Evolutionary conservation across 2,329 filamentous ascomycete genomes (phyloP).

Genomic region (Phaeosphaeria sp.): DNA sequence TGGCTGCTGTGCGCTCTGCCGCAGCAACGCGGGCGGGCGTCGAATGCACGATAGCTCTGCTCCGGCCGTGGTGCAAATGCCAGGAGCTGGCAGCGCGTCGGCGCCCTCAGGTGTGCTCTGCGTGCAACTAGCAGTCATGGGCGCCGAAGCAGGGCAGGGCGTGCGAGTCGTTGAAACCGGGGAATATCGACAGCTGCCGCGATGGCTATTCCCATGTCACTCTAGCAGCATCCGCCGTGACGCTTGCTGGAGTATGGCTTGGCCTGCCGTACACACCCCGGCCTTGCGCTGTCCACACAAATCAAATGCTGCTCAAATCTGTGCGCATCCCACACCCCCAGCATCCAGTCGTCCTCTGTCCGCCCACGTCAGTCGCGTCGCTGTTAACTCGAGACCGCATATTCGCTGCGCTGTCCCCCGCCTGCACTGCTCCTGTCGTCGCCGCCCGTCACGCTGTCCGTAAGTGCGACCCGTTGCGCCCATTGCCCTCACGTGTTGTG

Average conservation of each 20-base stretch:
- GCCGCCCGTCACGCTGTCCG: conserved; percentile 13
- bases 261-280: conserved; percentile 25
- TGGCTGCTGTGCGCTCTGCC: conserved; percentile 10
- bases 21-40: conserved; percentile 16
- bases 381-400: conserved; percentile 20
- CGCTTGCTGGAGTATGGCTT: conserved; percentile 26
- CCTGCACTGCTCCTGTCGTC: conserved; percentile 2
- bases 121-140: conserved; percentile 12
- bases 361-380: conserved; percentile 29
- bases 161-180: conserved; percentile 29
- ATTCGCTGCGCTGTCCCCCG: conserved; percentile 23
- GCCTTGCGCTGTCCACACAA: conserved; percentile 32
- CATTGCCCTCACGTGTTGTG: conserved; percentile 42
- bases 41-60: conserved; percentile 10
- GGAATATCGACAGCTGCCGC: conserved; percentile 23
- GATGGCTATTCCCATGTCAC: conserved; percentile 14
- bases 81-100: conserved; percentile 22
- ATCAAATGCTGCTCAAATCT: conserved; percentile 28
- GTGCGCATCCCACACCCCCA: conserved; percentile 29
- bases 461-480: conserved; percentile 29
- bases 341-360: conserved; percentile 22
- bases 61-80: conserved; percentile 1
- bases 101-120: conserved; percentile 5
- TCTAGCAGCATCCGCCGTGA: conserved; percentile 14
- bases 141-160: conserved; percentile 22